Evolutionary conservation across 1,284 basidiomycete species (phyloP).

Genomic region (Ustilago esculenta): DNA sequence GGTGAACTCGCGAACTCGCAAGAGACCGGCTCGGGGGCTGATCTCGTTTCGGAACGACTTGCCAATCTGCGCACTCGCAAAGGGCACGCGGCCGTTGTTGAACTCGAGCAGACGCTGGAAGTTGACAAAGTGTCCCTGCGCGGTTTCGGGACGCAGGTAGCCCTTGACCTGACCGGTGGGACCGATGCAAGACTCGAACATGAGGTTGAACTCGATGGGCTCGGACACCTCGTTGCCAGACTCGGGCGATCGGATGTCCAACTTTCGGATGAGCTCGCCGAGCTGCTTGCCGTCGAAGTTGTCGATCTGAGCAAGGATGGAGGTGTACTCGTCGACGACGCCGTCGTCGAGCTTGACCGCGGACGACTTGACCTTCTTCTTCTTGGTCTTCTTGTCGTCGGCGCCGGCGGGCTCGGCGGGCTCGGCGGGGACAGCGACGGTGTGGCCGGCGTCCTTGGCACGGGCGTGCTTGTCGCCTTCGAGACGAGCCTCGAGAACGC

Average conservation of each 20-base stretch:
- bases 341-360: conserved; percentile 82
- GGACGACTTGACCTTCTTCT: conserved; percentile 79
- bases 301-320: conserved; percentile 88
- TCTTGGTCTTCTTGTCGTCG: conserved; percentile 76
- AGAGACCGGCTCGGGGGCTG: conserved; percentile 90
- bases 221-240: conserved; percentile 91
- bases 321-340: conserved; percentile 81
- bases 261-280: conserved; percentile 83
- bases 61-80: conserved; percentile 96
- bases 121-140: conserved; percentile 99
- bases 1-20: conserved; percentile 97
- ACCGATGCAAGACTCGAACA: conserved; percentile 97
- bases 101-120: conserved; percentile 96
- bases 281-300: conserved; percentile 91
- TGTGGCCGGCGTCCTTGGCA: conserved; percentile 66
- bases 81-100: conserved; percentile 95
- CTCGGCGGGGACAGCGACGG: conserved; percentile 20
- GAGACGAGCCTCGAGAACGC: conserved; percentile 86
- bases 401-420: conserved; percentile 55
- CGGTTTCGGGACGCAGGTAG: conserved; percentile 96
- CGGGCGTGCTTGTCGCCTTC: conserved; percentile 93
- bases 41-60: conserved; percentile 98
- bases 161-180: conserved; percentile 97
- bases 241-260: conserved; percentile 88
- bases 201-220: conserved; percentile 96